Conservation (phyloP, 2,329 filamentous ascomycete species). For the Chrysosporium queenslandicum region DNA sequence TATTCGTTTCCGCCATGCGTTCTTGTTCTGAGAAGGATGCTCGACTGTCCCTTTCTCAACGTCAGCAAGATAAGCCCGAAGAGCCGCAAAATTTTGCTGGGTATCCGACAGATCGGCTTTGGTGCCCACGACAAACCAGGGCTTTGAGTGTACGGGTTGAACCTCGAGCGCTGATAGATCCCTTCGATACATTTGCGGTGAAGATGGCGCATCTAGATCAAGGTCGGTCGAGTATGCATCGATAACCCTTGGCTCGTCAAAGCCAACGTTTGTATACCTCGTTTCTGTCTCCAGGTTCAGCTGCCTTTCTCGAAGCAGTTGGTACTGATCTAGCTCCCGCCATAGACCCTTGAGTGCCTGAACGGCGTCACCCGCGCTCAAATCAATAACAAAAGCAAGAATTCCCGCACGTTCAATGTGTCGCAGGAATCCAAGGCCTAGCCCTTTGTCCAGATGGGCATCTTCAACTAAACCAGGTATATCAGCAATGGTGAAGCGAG, state of each 20-base stretch:
- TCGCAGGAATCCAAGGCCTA: conserved; percentile 83
- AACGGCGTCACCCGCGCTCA: conserved; percentile 69
- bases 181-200: background rate
- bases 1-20: conserved; percentile 49
- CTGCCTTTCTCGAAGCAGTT: conserved; percentile 66
- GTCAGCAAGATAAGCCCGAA: conserved; percentile 60
- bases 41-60: conserved; percentile 52
- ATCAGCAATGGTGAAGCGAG: conserved; percentile 85
- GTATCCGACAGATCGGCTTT: conserved; percentile 79
- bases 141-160: conserved; percentile 79
- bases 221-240: conserved; percentile 13
- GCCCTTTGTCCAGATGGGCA: conserved; percentile 80
- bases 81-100: conserved; percentile 59
- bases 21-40: conserved; percentile 66
- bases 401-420: conserved; percentile 91
- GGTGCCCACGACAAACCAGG: conserved; percentile 92
- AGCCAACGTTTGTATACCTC: background rate
- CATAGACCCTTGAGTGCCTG: conserved; percentile 70
- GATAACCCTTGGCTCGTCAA: conserved; percentile 12
- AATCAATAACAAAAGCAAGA: conserved; percentile 85
- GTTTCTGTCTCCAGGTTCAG: conserved; percentile 33
- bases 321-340: conserved; percentile 83
- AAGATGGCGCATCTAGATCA: background rate
- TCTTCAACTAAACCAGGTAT: conserved; percentile 90
- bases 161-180: conserved; percentile 23